Base-by-base conservation (phyloP, 2,329 filamentous ascomycete species). In the Cordyceps javanica region DNA sequence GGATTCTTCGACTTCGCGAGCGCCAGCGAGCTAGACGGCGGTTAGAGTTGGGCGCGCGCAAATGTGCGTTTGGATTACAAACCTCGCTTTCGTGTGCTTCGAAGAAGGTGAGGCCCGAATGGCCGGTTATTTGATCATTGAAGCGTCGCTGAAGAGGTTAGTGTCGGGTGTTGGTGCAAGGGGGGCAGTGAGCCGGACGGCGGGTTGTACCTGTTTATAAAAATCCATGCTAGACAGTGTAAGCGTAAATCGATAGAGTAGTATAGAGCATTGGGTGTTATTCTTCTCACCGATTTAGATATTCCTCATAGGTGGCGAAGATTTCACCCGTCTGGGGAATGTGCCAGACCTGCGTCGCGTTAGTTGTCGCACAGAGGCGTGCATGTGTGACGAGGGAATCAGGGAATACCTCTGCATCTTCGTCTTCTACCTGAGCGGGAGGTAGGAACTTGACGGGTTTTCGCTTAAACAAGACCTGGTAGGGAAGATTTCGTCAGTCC, bases 381-480 rank as follows among this genome's bases (percentile, higher is more conserved):
- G 49, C 45, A 59, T 42, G 36, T 34, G 50, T 44, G 46, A 48
- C 57, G 28, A 38, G 14, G 55, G 56, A 59, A 41, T 45, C 53
- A 59, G 56, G 60, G 70, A 81, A 66, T 80, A 93, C 92, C 82
- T 97, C 91, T 65, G 83, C 81, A 67, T 89, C 85, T 63, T 96
- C 90, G 77, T 94, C 86, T 64, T 91, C 81, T 63, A 93, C 83
- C 54, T 82, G 77, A 23, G 89, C 88, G 49, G 81, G 80, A 51
- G 88, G 82, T 64, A 92, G 78, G 70, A 91, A 89, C 75, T 90
- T 86, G 69, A 97, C 91, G 58, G 92, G 92, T 75, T 97, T 97
- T 67, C 94, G 86, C 78, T 97, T 97, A 75, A 90, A 97, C 63
- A 96, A 82, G 66, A 99, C 93, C 93, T 97, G n/a, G n/a, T n/a